Conservation (phyloP, 1,139 yeast genomes). For the Nematodospora anomalae region DNA sequence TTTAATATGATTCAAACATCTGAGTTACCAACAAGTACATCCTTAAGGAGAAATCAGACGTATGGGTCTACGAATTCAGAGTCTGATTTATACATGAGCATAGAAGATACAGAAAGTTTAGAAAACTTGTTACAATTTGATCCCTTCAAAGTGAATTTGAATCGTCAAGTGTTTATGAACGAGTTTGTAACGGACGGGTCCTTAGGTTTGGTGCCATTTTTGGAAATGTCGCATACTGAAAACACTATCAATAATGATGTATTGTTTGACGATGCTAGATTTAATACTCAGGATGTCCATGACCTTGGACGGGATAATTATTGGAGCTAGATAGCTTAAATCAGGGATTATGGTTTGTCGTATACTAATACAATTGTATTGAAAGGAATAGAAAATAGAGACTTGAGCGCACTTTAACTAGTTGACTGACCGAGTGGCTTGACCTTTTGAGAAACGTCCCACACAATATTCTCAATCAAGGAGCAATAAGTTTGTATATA, state of each 20-base stretch:
- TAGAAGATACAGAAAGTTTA: slow-evolving; percentile 22
- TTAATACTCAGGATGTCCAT: neutral
- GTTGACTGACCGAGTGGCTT: no score
- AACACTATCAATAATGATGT: neutral
- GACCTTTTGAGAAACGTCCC: no score
- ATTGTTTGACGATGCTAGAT: no score
- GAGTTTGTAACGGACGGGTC: slow-evolving; percentile 74
- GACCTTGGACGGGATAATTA: neutral
- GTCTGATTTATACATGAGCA: neutral
- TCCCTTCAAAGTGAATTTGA: slow-evolving; percentile 39
- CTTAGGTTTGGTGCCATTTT: slow-evolving; percentile 58
- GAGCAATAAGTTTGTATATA: no score
- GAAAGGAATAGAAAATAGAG: no score
- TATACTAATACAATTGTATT: no score
- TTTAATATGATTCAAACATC: slow-evolving; percentile 1
- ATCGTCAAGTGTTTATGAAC: slow-evolving; percentile 39
- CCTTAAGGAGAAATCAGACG: neutral
- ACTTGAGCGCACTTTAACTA: no score
- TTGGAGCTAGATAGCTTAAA: neutral
- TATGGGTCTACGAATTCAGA: neutral
- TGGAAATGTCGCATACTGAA: slow-evolving; percentile 27
- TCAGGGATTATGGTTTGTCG: no score
- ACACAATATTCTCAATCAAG: no score
- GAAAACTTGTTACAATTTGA: slow-evolving; percentile 40
- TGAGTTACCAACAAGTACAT: neutral